Base-by-base conservation (phyloP, 805 yeast genomes). In the Candida montana region DNA sequence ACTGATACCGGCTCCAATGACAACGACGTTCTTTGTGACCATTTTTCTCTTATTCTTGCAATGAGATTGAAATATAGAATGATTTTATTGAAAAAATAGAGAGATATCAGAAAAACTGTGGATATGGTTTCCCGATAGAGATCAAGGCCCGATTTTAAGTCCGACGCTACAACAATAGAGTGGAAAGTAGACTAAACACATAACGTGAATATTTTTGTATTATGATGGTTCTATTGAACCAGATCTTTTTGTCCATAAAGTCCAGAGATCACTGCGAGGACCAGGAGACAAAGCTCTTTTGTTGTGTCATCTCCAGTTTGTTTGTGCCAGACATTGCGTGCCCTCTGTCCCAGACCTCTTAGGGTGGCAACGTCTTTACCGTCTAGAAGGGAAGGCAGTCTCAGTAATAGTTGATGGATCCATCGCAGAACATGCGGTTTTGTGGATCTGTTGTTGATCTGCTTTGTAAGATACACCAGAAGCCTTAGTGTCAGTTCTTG, bases 1-100 rank as follows among this genome's bases (percentile, higher is more conserved):
- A 12, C 75, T 63, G n/a, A 75, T 77, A 31, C 81, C 81, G 5
- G 77, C 75, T 12, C 56, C 40, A 5, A 39, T 35, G 7, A 39
- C 40, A n/a, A 27, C 36, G 16, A 39, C 30, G 23, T 24, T 35
- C n/a, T 28, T 3, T 31, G 24, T 9, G 24, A 21, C 9, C 9
- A 21, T 6, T 21, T 21, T 9, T 21, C 24, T 9, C 9, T n/a
- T n/a, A n/a, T n/a, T n/a, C n/a, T n/a, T n/a, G n/a, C n/a, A n/a
- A n/a, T n/a, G n/a, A n/a, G n/a, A n/a, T n/a, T n/a, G n/a, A n/a
- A n/a, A n/a, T n/a, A n/a, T n/a, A n/a, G n/a, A n/a, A 21, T 6
- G 24, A 21, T 7, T 21, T 21, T 21, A 21, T 21, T 21, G 9
- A 21, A 21, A 21, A 7, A 9, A 21, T 21, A 21, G 9, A 9